Conservation (phyloP, 805 yeast species). For the Kurtzmaniella cleridarum region DNA sequence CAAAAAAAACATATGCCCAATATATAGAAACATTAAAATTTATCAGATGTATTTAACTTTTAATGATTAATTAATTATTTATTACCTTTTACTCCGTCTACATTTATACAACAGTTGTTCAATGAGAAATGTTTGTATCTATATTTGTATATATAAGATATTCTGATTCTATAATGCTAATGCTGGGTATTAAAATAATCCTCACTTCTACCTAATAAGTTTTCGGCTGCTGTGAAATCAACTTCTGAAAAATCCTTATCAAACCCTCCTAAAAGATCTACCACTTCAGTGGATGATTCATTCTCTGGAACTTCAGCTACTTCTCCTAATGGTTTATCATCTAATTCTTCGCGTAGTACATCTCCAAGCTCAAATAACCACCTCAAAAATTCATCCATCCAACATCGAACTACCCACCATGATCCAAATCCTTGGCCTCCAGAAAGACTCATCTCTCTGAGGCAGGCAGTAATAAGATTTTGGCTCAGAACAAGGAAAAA, state of each 20-base stretch:
- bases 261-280: conserved; percentile 8
- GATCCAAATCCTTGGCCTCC: conserved; percentile 59
- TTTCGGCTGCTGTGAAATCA: conserved; percentile 11
- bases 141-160: background rate
- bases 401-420: conserved; percentile 74
- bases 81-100: background rate
- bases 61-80: background rate
- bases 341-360: conserved; percentile 33
- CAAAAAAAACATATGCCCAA: background rate
- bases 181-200: conserved; percentile 1
- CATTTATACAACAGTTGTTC: too few relatives aligned
- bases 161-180: conserved; percentile 1
- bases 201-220: conserved; percentile 9
- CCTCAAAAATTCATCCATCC: conserved; percentile 69
- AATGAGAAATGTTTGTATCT: background rate
- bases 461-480: conserved; percentile 50
- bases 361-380: conserved; percentile 66
- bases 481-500: conserved; percentile 49
- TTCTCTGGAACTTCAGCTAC: conserved; percentile 2
- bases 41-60: background rate
- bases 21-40: background rate
- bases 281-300: conserved; percentile 5
- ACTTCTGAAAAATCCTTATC: conserved; percentile 8
- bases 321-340: conserved; percentile 1
- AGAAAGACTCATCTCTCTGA: conserved; percentile 55